phyloP scores from a whole-genome alignment of 768 basidiomycete genomes.

The Hypholoma sublateritium region DNA sequence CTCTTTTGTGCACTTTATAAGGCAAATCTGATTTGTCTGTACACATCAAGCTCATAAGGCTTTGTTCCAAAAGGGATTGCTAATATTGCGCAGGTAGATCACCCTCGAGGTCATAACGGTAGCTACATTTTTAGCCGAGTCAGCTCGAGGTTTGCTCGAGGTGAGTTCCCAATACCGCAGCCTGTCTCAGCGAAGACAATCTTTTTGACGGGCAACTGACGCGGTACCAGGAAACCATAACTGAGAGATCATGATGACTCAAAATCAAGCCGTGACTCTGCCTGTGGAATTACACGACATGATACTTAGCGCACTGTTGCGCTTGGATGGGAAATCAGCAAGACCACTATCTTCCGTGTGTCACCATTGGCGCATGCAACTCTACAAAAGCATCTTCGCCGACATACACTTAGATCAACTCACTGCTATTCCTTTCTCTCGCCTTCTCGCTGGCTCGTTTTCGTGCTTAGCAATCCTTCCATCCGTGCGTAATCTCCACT shows the following conservation, averaged over 20 bases:
- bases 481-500: not conserved
- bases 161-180: too few species aligned
- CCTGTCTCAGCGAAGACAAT: too few species aligned
- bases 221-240: too few species aligned
- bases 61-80: not conserved
- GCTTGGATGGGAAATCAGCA: not conserved
- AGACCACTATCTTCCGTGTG: not conserved
- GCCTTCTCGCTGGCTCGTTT: not conserved
- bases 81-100: not conserved
- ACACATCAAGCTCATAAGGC: not conserved
- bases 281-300: conserved; percentile 1
- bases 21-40: not conserved
- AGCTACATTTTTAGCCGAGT: too few species aligned
- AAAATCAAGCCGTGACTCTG: not conserved
- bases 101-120: too few species aligned
- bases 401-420: not conserved
- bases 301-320: not conserved
- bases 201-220: too few species aligned
- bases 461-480: not conserved
- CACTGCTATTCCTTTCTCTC: not conserved
- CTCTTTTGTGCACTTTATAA: not conserved
- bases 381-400: not conserved
- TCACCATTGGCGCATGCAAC: not conserved
- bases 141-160: too few species aligned
- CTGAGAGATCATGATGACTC: too few species aligned